Base-by-base conservation (phyloP, 208 protist species). In the Leptomonas seymouri region DNA sequence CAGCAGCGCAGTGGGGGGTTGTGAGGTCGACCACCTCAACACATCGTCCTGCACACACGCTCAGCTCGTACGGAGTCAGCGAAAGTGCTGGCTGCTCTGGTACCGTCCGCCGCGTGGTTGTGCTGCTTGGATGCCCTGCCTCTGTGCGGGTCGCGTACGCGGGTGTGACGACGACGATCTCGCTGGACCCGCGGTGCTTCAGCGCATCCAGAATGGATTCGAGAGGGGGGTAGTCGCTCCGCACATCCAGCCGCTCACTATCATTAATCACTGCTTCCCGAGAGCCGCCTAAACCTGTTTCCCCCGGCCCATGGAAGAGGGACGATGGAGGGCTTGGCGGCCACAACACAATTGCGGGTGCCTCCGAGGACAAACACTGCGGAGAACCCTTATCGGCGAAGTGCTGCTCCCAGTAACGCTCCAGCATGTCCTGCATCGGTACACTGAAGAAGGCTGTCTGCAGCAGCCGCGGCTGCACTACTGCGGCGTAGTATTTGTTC, bases 401-500 rank as follows among this genome's bases (percentile, higher is more conserved):
- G 49, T 68, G 36, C 34, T 85, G 80, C 63, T 90, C 68, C 48
- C 77, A 66, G 70, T 68, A 56, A 3, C 60, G 66, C 9, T 72
- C 44, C 41, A 88, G 76, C 31, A 88, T 46, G 46, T 89, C 83
- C 31, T 58, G 34, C 76, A 84, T 86, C 15, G 51, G 9, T 0
- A 57, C 20, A n/a, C 54, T 31, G 36, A 87, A 86, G 31, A 85
- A 67, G 14, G 76, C 72, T 4, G 81, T 74, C 56, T 89, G 83
- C 34, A 89, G 18, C 12, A 57, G 56, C 18, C 58, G 28, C 28
- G 80, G 68, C 14, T 73, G 68, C 70, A 84, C 61, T 2, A 73
- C 54, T 11, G 81, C 57, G 14, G 77, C 78, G 57, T 86, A 81
- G 59, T 88, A 87, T 16, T 65, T 74, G 44, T 89, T 89, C 18